Conservation (phyloP, 1,139 yeast species). For the Scheffersomyces quercinus region DNA sequence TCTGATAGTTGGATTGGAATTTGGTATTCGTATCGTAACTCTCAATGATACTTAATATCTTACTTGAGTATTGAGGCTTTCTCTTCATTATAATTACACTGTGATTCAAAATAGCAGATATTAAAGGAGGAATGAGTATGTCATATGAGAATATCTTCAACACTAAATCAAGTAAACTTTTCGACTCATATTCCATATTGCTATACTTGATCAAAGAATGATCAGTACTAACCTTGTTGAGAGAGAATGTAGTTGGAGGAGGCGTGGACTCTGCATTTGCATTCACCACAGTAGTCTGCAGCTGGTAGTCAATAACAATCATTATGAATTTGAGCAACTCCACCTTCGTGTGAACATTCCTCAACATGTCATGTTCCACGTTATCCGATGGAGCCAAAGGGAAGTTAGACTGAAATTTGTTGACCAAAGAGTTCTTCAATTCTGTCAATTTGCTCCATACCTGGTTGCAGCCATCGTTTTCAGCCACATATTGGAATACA, state of each 20-base stretch:
- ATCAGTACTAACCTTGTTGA: constrained; percentile 56
- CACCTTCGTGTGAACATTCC: constrained; percentile 58
- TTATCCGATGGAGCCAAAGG: constrained; percentile 50
- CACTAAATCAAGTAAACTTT: constrained; percentile 64
- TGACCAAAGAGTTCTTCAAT: constrained; percentile 37
- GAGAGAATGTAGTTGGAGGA: constrained; percentile 43
- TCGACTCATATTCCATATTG: constrained; percentile 69
- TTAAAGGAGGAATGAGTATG: constrained; percentile 54
- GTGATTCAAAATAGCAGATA: constrained; percentile 56
- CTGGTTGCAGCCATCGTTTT: constrained; percentile 43
- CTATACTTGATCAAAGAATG: constrained; percentile 67
- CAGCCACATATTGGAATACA: constrained; percentile 45
- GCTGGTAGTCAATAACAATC: constrained; percentile 69
- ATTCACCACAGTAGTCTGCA: constrained; percentile 43
- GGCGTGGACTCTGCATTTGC: constrained; percentile 10
- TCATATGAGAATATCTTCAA: constrained; percentile 57
- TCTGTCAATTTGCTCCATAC: constrained; percentile 45
- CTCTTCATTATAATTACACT: constrained; percentile 54
- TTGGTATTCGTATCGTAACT: constrained; percentile 38
- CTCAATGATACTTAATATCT: constrained; percentile 38
- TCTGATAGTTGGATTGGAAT: constrained; percentile 46
- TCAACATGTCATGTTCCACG: constrained; percentile 48
- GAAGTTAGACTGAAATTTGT: constrained; percentile 26
- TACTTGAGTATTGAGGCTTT: constrained; percentile 55
- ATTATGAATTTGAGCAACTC: constrained; percentile 74